A percentile compares a stretch with the other conserved stretches of the same genome.
phyloP scores from a whole-genome alignment of 2,329 filamentous ascomycete species.

The Aplosporella prunicola region DNA sequence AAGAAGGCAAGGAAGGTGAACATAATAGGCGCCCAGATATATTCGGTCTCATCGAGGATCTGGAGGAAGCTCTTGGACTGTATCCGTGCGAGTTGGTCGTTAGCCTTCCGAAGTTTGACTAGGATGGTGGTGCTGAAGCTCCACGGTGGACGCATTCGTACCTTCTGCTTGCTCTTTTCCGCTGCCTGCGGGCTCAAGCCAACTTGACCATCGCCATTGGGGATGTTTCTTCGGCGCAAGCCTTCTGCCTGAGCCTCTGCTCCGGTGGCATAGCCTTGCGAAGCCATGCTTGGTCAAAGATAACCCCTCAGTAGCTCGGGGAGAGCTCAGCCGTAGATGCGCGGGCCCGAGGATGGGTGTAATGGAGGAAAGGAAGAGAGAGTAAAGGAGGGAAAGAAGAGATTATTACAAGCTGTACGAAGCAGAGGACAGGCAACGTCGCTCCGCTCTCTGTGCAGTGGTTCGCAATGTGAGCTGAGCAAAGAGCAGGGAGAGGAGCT shows the following conservation, averaged over 20 bases:
- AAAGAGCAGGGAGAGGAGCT: constrained; percentile 6
- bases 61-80: constrained; percentile 48
- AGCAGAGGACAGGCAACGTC: too few relatives aligned
- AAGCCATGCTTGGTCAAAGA: constrained; percentile 7
- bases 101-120: neutral
- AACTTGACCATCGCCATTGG: constrained; percentile 17
- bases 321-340: constrained; percentile 6
- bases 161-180: constrained; percentile 42
- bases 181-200: constrained; percentile 24
- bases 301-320: constrained; percentile 10
- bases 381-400: constrained; percentile 9
- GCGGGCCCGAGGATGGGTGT: neutral
- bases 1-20: constrained; percentile 56
- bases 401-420: neutral
- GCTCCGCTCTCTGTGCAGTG: too few relatives aligned
- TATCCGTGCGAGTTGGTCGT: neutral
- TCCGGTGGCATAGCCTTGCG: constrained; percentile 25
- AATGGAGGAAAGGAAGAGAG: constrained; percentile 1
- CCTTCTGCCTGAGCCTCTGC: constrained; percentile 34
- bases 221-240: constrained; percentile 37
- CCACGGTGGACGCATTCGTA: constrained; percentile 16
- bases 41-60: constrained; percentile 54
- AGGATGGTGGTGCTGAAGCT: constrained; percentile 6
- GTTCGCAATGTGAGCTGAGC: constrained; percentile 10
- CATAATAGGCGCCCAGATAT: constrained; percentile 52